Conservation (phyloP, 2,329 filamentous ascomycete genomes). For the Curvularia sp. region DNA sequence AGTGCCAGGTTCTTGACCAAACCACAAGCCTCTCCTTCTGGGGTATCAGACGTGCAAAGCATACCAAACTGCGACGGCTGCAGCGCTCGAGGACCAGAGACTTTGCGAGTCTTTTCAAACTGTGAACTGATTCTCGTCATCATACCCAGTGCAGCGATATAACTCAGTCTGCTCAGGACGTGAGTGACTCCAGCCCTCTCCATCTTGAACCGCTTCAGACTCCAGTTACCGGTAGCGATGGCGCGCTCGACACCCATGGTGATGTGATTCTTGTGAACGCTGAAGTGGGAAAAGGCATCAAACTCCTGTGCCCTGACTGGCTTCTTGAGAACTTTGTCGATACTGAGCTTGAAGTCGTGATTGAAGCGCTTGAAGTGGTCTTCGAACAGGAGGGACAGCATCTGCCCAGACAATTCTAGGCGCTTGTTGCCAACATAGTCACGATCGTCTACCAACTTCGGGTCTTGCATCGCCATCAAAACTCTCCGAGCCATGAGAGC, state of each 20-base stretch:
- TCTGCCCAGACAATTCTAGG: constrained; percentile 90
- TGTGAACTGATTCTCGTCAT: constrained; percentile 99
- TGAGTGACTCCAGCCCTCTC: constrained; percentile 96
- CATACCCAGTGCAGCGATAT: constrained; percentile 97
- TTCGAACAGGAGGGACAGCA: constrained; percentile 92
- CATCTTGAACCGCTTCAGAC: constrained; percentile 97
- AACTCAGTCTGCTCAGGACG: constrained; percentile 92
- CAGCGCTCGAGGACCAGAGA: constrained; percentile 91
- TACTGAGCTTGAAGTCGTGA: constrained; percentile 85
- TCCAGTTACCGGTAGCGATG: constrained; percentile 98
- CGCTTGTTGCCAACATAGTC: constrained; percentile 99
- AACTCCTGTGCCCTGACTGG: constrained; percentile 87
- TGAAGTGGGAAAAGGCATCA: constrained; percentile 84
- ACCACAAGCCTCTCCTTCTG: constrained; percentile 97
- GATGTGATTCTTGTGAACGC: constrained; percentile 84
- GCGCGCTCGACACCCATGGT: constrained; percentile 93
- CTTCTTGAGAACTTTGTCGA: constrained; percentile 95
- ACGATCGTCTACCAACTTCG: constrained; percentile 89
- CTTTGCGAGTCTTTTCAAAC: constrained; percentile 98
- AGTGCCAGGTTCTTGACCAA: constrained; percentile 96
- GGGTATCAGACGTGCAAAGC: constrained; percentile 96
- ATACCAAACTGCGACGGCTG: constrained; percentile 99
- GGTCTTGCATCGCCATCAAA: constrained; percentile 89
- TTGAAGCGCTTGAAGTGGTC: constrained; percentile 98
- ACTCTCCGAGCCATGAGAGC: constrained; percentile 98